Base-by-base conservation (phyloP, 176 grass and related monocot species). In the Guadua angustifolia region DNA sequence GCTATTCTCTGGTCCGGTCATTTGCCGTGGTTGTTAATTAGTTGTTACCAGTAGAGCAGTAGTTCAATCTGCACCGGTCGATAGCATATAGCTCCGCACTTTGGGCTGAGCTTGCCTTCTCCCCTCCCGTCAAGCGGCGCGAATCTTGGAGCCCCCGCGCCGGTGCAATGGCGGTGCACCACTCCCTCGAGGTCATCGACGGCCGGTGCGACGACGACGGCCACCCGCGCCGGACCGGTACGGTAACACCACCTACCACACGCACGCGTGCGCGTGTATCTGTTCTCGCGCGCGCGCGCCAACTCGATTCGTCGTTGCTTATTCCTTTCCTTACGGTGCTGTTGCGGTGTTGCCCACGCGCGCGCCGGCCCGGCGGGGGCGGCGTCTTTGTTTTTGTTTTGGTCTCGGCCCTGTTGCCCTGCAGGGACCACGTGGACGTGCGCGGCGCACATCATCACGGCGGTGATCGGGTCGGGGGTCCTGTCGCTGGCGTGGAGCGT, bases 401-500 rank as follows among this genome's bases (percentile, higher is more conserved):
- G 53, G 53, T 21, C 53, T 56, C 19, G 53, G 18, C 2, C 53
- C 19, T 24, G 2, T 2, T 6, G 29, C 13, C 8, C 19, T 53
- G 56, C 86, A 97, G 94, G 94, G 21, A 93, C 85, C 2, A 22
- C 53, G 24, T 93, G 89, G 95, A 95, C 91, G 73, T 90, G 91
- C 62, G 85, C 82, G 82, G 92, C 92, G 2, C 95, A 97, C 81
- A 97, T 97, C 65, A 93, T 97, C 44, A 98, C 93, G 9, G 95
- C 93, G 64, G 95, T 98, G 76, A 98, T 98, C 82, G 93, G 93
- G 0, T 98, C 95, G 85, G 96, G 95, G 8, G 93, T 95, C 71
- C 85, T 98, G 79, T 95, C 95, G 6, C 85, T 98, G 79, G 93
- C 96, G 0, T 98, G 96, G 96, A 87, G 87, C 19, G 89, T 95